phyloP scores from a whole-genome alignment of 2,329 filamentous ascomycete species.

The Passalora sequoiae region DNA sequence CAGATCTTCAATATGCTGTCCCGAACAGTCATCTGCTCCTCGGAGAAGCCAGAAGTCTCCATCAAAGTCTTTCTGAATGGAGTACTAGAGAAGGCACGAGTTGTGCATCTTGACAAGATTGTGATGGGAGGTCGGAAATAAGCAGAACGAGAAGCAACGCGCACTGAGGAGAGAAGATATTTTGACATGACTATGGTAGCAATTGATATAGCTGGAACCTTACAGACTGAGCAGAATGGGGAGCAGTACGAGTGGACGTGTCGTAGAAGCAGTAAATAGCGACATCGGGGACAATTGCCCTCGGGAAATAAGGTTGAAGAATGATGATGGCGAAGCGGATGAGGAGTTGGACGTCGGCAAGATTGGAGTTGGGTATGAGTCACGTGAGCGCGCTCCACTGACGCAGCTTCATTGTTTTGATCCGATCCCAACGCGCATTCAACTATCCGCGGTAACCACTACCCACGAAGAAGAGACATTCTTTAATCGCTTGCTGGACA shows the following conservation, averaged over 20 bases:
- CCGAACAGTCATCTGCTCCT: constrained; percentile 66
- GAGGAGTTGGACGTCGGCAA: not conserved
- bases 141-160: constrained; percentile 15
- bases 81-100: constrained; percentile 33
- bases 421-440: too few species aligned
- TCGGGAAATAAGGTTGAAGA: not conserved
- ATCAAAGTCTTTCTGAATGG: constrained; percentile 49
- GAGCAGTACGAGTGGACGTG: too few species aligned
- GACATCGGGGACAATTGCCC: not conserved
- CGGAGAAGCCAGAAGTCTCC: constrained; percentile 67
- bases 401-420: too few species aligned
- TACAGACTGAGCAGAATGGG: too few species aligned
- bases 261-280: too few species aligned
- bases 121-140: not conserved
- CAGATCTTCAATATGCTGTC: constrained; percentile 66
- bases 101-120: constrained; percentile 13
- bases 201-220: too few species aligned
- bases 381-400: too few species aligned
- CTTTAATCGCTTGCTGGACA: constrained; percentile 9
- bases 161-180: constrained; percentile 16
- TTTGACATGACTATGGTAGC: not conserved
- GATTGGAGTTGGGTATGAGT: too few species aligned
- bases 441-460: too few species aligned
- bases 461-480: too few species aligned
- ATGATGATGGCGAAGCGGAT: not conserved